Percentiles rank a stretch among this genome's conserved stretches.
phyloP scores from a whole-genome alignment of 805 yeast species.

The Schwanniomyces polymorphus region DNA sequence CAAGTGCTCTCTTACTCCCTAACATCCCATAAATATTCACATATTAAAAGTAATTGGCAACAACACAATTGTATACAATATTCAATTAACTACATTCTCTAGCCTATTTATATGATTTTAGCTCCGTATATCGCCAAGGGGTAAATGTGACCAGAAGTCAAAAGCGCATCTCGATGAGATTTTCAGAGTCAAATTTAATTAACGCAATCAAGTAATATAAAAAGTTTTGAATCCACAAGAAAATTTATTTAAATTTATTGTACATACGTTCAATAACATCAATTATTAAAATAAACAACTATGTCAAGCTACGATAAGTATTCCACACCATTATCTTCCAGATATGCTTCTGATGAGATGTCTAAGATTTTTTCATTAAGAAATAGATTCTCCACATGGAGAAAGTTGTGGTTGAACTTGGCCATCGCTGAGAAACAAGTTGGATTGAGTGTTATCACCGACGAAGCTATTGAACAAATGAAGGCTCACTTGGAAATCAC shows the following conservation, averaged over 20 bases:
- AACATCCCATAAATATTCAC: too few relatives aligned
- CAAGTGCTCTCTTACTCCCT: too few relatives aligned
- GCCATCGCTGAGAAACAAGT: slow-evolving; percentile 95
- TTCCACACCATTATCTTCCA: slow-evolving; percentile 89
- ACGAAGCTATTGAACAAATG: slow-evolving; percentile 91
- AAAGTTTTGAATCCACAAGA: neutral
- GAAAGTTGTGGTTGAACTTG: slow-evolving; percentile 92
- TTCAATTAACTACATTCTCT: too few relatives aligned
- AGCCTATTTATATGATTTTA: too few relatives aligned
- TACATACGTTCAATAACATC: neutral
- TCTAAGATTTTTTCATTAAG: slow-evolving; percentile 86
- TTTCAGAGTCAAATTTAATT: slow-evolving; percentile 2
- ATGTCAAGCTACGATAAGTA: slow-evolving; percentile 67
- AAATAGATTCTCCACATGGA: slow-evolving; percentile 97
- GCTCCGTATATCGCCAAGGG: neutral
- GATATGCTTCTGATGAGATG: slow-evolving; percentile 99
- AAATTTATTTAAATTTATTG: neutral
- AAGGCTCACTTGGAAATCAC: slow-evolving; percentile 73
- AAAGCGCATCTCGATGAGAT: slow-evolving; percentile 1
- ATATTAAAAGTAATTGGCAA: too few relatives aligned
- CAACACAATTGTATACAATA: too few relatives aligned
- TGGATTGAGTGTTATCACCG: slow-evolving; percentile 81
- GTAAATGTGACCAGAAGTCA: neutral
- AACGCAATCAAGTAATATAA: neutral
- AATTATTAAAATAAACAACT: neutral